These are phyloP conservation scores for Phytophthora parvispora DNA, from an alignment of 352 stramenopile genomes.

Conservation along the genomic window DNA sequence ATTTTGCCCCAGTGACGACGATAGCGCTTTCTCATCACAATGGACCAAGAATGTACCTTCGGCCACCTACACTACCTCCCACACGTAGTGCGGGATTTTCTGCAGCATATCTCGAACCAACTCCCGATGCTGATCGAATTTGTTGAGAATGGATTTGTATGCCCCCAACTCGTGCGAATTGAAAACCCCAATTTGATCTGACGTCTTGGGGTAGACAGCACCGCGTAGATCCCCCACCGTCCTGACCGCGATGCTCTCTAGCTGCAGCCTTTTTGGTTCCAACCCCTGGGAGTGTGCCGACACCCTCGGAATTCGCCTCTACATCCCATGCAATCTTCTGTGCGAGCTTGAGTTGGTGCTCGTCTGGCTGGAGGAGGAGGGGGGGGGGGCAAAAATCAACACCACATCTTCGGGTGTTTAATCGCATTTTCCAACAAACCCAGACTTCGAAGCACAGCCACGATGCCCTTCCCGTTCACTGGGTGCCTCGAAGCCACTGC, in stretches of 20 bases:
- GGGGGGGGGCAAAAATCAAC: constrained; percentile 3
- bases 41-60: too few species aligned
- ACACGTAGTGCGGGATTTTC: constrained; percentile 11
- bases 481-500: not conserved
- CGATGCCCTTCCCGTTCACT: constrained; percentile 8
- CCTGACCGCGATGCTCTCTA: not conserved
- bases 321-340: not conserved
- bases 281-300: not conserved
- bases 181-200: not conserved
- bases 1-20: too few species aligned
- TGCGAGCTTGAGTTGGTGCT: not conserved
- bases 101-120: not conserved
- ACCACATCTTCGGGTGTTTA: not conserved
- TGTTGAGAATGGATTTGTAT: not conserved
- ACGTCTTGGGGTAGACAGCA: not conserved
- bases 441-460: not conserved
- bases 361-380: too few species aligned
- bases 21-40: too few species aligned
- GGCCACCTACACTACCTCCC: not conserved
- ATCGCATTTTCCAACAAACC: constrained; percentile 5
- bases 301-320: not conserved
- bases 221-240: constrained; percentile 3
- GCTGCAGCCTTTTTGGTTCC: not conserved
- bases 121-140: not conserved
- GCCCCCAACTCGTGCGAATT: not conserved